A percentile compares a stretch with the other conserved stretches of the same genome.
Conservation (phyloP, 441 rosid genomes). For the Pelargonium myrrhifolium region DNA sequence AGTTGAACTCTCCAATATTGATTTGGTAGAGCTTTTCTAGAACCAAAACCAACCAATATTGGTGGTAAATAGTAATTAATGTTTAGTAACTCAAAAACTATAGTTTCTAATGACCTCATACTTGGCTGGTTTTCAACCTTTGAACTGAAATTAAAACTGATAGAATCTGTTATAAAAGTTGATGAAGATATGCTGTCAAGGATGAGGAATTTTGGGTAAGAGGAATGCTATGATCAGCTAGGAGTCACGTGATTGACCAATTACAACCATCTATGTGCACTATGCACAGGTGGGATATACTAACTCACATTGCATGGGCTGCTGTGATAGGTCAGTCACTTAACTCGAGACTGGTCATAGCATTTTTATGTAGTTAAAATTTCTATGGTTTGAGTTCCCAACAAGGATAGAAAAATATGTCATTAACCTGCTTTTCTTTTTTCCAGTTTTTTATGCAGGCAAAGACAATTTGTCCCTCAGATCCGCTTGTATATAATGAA, state of each 20-base stretch:
- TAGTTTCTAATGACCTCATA: background rate
- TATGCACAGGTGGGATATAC: background rate
- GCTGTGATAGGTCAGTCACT: background rate
- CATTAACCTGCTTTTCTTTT: background rate
- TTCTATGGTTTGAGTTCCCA: background rate
- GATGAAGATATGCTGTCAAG: background rate
- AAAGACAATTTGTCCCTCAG: slow-evolving; percentile 73
- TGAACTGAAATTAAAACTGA: background rate
- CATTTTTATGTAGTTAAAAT: background rate
- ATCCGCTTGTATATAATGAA: slow-evolving; percentile 92
- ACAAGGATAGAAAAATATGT: background rate
- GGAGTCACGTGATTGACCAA: background rate
- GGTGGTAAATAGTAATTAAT: background rate
- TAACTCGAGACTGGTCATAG: background rate
- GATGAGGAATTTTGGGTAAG: background rate
- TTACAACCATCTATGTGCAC: background rate
- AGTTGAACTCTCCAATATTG: background rate
- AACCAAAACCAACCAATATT: background rate
- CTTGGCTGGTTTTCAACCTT: background rate
- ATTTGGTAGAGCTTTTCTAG: background rate
- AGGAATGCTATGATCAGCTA: background rate
- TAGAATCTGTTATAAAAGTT: background rate
- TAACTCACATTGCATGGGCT: background rate
- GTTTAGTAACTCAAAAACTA: background rate
- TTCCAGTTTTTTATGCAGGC: slow-evolving; percentile 92